Base-by-base conservation (phyloP, 345 rosid species). In the Litchi chinensis region DNA sequence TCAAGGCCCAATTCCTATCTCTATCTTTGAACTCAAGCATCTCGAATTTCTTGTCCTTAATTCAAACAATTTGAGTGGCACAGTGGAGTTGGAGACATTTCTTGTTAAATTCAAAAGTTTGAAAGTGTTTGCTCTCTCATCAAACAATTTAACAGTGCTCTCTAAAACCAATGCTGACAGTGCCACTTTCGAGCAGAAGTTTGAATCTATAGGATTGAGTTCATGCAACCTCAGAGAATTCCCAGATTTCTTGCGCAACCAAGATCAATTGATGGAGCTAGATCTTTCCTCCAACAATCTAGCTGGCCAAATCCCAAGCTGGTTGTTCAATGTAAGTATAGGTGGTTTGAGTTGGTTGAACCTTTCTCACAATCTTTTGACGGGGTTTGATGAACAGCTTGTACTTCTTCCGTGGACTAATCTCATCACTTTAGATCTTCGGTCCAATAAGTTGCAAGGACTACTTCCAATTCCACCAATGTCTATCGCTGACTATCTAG, bases 221-320 rank as follows among this genome's bases (percentile, higher is more conserved):
- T 46, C 41, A 24, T 85, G 37, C 37, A 32, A 32, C 4, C 37
- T 32, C 37, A 32, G 4, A 32, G 37, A 32, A 32, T 32, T 32
- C 54, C 88, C 85, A 12, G 28, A n/a, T 24, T 77, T 85, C 71
- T 26, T 82, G 12, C 18, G 21, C 18, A 67, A 10, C 19, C 72
- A 76, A 66, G 12, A 59, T 70, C 24, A 71, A 37, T 65, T 85
- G 32, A 0, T 0, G 10, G 28, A 37, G 11, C 56, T 82, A n/a
- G 80, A 66, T 12, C 66, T 82, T 8, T 71, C 82, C 21, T 4
- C 4, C 11, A 85, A 85, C 77, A 74, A 71, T 9, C 79, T 82
- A 12, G 13, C 70, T 9, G 81, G 76, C 15, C 19, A 46, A 16
- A 64, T 71, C 4, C 76, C 81, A 1, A 37, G 65, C 5, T 70